These are phyloP conservation scores for Nemophila menziesii DNA, from an alignment of 257 asterid species.

Conservation along the genomic window DNA sequence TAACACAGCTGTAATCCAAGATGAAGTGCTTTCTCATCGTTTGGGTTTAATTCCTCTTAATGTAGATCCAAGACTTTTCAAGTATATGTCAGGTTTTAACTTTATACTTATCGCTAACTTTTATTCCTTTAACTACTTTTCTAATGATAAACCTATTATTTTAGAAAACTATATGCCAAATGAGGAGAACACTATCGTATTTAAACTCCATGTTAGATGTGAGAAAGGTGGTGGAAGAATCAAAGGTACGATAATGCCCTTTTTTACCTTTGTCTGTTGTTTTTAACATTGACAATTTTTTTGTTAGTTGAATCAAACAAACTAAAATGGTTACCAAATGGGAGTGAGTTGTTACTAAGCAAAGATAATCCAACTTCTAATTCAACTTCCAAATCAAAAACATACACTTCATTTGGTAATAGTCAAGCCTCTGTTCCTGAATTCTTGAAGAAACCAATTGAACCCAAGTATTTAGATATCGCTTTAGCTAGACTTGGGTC, in stretches of 20 bases:
- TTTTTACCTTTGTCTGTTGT: too few species aligned
- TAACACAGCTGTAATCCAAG: constrained; percentile 89
- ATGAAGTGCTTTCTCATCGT: constrained; percentile 92
- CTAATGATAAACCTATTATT: constrained; percentile 15
- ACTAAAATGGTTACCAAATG: constrained; percentile 73
- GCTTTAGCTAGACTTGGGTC: constrained; percentile 69
- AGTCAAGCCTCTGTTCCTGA: constrained; percentile 63
- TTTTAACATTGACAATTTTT: background rate
- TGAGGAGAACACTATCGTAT: constrained; percentile 84
- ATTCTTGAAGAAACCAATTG: constrained; percentile 39
- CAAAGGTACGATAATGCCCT: constrained; percentile 48
- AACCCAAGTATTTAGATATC: constrained; percentile 48
- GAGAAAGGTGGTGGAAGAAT: constrained; percentile 38
- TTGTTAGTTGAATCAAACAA: constrained; percentile 48
- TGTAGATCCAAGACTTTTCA: constrained; percentile 81
- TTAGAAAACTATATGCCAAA: constrained; percentile 69
- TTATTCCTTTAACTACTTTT: too few species aligned
- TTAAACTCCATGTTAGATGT: constrained; percentile 64
- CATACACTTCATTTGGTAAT: constrained; percentile 69
- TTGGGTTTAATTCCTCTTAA: constrained; percentile 82
- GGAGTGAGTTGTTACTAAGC: constrained; percentile 52
- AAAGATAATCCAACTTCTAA: constrained; percentile 28
- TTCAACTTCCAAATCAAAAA: constrained; percentile 40
- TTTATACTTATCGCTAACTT: background rate
- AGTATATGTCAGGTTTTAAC: constrained; percentile 59